Evolutionary conservation across 225 moss, liverwort and hornwort species (phyloP).

Genomic region (Polytrichum commune): DNA sequence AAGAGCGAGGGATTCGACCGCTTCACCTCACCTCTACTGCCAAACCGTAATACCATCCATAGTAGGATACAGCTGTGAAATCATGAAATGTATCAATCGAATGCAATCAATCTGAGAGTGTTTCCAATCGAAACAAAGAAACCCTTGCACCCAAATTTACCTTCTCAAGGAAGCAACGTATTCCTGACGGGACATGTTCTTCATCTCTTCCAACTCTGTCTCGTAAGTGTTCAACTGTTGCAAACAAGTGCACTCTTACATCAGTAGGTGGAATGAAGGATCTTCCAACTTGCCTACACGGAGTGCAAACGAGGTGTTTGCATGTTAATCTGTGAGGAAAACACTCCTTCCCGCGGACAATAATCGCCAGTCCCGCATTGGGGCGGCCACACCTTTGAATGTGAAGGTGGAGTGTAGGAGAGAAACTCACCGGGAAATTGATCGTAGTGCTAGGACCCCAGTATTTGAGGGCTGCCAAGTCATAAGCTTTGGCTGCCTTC

Average conservation of each 20-base stretch:
- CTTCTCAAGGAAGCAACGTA: constrained; percentile 98
- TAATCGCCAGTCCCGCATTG: too few relatives aligned
- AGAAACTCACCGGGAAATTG: constrained; percentile 79
- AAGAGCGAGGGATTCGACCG: too few relatives aligned
- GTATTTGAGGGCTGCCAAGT: constrained; percentile 94
- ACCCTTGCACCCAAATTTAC: constrained; percentile 17
- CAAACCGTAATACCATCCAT: too few relatives aligned
- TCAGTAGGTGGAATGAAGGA: background rate
- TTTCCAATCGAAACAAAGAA: too few relatives aligned
- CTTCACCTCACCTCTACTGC: too few relatives aligned
- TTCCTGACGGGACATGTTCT: constrained; percentile 96
- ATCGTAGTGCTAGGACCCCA: constrained; percentile 97
- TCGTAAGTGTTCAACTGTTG: constrained; percentile 72
- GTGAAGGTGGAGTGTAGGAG: too few relatives aligned
- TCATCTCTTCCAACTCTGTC: constrained; percentile 97
- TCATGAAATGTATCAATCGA: too few relatives aligned
- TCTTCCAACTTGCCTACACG: background rate
- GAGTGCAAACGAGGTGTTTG: background rate
- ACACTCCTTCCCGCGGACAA: too few relatives aligned
- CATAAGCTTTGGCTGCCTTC: constrained; percentile 94
- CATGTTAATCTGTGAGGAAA: too few relatives aligned
- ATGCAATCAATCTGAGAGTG: too few relatives aligned
- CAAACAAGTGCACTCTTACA: constrained; percentile 8
- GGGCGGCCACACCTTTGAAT: too few relatives aligned
- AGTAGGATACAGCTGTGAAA: too few relatives aligned